Evolutionary conservation across 768 basidiomycete genomes (phyloP).

Genomic region (Tylopilus subfusipes): DNA sequence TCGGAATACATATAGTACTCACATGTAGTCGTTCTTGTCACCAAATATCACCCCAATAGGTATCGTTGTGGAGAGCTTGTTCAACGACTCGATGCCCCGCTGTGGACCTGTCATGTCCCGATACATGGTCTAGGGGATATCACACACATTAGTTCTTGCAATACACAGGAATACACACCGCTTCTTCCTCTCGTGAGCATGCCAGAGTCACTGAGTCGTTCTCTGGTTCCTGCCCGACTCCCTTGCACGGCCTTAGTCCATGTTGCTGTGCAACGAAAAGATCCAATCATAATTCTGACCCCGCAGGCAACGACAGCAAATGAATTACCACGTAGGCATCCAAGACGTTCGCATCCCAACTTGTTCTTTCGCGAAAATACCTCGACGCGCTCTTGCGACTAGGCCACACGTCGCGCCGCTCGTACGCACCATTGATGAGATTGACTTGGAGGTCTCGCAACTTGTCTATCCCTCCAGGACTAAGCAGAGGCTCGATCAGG

Average conservation of each 20-base stretch:
- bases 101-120: constrained; percentile 51
- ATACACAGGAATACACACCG: constrained; percentile 37
- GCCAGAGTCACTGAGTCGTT: constrained; percentile 46
- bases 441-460: constrained; percentile 38
- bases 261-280: constrained; percentile 38
- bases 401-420: constrained; percentile 52
- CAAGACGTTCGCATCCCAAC: constrained; percentile 55
- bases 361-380: constrained; percentile 35
- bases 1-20: constrained; percentile 11
- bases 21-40: constrained; percentile 51
- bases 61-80: constrained; percentile 35
- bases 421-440: constrained; percentile 47
- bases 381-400: constrained; percentile 40
- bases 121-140: constrained; percentile 54
- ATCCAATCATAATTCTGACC: not conserved
- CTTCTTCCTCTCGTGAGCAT: constrained; percentile 62
- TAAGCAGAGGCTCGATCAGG: constrained; percentile 64
- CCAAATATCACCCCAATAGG: constrained; percentile 58
- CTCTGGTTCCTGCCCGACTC: constrained; percentile 24
- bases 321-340: constrained; percentile 50
- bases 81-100: constrained; percentile 48
- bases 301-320: not conserved
- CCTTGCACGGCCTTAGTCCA: constrained; percentile 41
- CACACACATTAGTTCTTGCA: not conserved
- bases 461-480: constrained; percentile 43